Evolutionary conservation across 116 monocot genomes (phyloP).

Genomic region (Cymodocea nodosa): DNA sequence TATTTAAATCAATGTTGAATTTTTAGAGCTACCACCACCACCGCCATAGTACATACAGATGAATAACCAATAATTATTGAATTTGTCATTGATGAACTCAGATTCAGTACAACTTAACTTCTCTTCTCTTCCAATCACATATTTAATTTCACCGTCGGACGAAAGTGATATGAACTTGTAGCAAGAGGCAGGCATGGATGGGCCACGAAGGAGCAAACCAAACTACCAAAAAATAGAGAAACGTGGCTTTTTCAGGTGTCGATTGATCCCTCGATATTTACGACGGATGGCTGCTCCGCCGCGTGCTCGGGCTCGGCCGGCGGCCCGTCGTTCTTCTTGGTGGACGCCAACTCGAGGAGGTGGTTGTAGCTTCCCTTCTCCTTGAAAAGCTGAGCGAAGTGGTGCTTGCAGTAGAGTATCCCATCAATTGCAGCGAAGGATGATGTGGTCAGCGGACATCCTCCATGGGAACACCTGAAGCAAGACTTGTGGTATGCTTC

Average conservation of each 20-base stretch:
- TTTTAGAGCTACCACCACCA: too few relatives aligned
- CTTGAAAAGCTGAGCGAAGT: slow-evolving; percentile 79
- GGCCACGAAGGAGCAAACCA: too few relatives aligned
- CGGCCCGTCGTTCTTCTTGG: slow-evolving; percentile 9
- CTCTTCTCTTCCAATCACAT: too few relatives aligned
- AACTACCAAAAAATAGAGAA: too few relatives aligned
- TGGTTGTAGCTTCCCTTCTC: slow-evolving; percentile 85
- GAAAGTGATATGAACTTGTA: too few relatives aligned
- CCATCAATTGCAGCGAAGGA: slow-evolving; percentile 74
- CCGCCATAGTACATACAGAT: too few relatives aligned
- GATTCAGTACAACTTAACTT: too few relatives aligned
- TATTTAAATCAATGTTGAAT: too few relatives aligned
- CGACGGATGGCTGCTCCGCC: not conserved
- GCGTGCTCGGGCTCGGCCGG: not conserved
- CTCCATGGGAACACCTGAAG: slow-evolving; percentile 83
- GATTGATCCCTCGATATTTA: not conserved
- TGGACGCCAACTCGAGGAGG: slow-evolving; percentile 23
- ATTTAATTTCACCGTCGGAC: too few relatives aligned
- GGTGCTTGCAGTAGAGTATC: slow-evolving; percentile 80
- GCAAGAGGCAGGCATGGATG: too few relatives aligned
- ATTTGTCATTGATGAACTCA: too few relatives aligned
- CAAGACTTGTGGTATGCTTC: slow-evolving; percentile 83
- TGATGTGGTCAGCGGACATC: slow-evolving; percentile 61
- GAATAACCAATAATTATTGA: too few relatives aligned
- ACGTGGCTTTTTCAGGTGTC: not conserved